A percentile compares a stretch with the other conserved stretches of the same genome.
Evolutionary conservation across 1,284 basidiomycete genomes (phyloP).

Genomic region (Heterobasidion occidentale): DNA sequence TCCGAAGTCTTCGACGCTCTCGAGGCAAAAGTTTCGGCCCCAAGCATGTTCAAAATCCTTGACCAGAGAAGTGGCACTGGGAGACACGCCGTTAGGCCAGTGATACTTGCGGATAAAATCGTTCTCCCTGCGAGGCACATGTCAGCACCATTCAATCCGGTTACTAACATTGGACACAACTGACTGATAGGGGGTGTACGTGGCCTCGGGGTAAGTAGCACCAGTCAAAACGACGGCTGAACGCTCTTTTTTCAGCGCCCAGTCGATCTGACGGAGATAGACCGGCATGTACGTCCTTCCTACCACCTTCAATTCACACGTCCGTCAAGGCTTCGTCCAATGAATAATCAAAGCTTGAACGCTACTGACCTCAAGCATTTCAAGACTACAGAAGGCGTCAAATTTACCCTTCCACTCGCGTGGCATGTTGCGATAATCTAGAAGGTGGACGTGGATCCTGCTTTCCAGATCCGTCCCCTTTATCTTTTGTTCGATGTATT

Average conservation of each 20-base stretch:
- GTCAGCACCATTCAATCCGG: neutral
- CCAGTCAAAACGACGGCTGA: conserved; percentile 73
- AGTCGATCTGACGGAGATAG: conserved; percentile 39
- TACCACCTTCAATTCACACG: conserved; percentile 38
- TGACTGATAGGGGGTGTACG: conserved; percentile 62
- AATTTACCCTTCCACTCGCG: conserved; percentile 70
- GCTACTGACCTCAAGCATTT: conserved; percentile 67
- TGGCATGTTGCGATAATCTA: conserved; percentile 83
- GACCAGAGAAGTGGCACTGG: conserved; percentile 70
- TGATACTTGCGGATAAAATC: conserved; percentile 89
- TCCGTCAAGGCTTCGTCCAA: conserved; percentile 11
- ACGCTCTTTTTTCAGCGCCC: conserved; percentile 62
- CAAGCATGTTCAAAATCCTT: conserved; percentile 58
- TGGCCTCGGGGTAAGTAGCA: conserved; percentile 80
- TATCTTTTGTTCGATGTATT: conserved; percentile 77
- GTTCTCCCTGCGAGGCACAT: conserved; percentile 43
- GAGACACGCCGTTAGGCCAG: conserved; percentile 88
- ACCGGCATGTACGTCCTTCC: conserved; percentile 39
- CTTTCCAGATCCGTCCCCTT: conserved; percentile 61
- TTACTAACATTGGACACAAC: conserved; percentile 13
- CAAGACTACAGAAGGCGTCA: conserved; percentile 84
- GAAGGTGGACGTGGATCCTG: conserved; percentile 74
- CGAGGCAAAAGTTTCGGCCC: conserved; percentile 71
- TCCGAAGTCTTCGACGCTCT: conserved; percentile 83
- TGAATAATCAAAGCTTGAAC: conserved; percentile 14